phyloP scores from a whole-genome alignment of 2,329 filamentous ascomycete species.

The Aspergillus novofumigatus region DNA sequence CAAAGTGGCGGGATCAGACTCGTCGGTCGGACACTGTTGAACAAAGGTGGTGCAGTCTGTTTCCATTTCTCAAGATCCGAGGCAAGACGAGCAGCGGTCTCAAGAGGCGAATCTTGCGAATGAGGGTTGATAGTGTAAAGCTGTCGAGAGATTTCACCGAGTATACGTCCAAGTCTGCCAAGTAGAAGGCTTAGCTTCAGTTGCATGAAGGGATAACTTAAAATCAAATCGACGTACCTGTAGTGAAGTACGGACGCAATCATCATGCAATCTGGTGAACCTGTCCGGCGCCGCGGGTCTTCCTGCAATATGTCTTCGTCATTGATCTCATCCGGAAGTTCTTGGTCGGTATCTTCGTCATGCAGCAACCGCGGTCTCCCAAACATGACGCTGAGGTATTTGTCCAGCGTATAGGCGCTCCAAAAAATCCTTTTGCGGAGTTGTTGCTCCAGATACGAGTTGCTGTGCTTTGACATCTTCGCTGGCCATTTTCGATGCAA shows the following conservation, averaged over 20 bases:
- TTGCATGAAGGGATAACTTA: neutral
- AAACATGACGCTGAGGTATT: slow-evolving; percentile 60
- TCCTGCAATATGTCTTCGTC: slow-evolving; percentile 53
- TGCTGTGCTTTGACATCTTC: slow-evolving; percentile 26
- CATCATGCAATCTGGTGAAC: slow-evolving; percentile 38
- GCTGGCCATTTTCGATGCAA: slow-evolving; percentile 32
- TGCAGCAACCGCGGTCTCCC: slow-evolving; percentile 59
- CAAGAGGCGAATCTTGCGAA: slow-evolving; percentile 27
- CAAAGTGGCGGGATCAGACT: slow-evolving; percentile 37
- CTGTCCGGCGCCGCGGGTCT: slow-evolving; percentile 32
- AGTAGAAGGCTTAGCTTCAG: neutral
- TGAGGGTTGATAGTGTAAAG: slow-evolving; percentile 34
- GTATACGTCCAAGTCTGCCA: slow-evolving; percentile 48
- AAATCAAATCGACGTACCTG: slow-evolving; percentile 19
- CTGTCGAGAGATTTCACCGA: slow-evolving; percentile 46
- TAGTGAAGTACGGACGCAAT: slow-evolving; percentile 37
- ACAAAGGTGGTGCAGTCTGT: slow-evolving; percentile 31
- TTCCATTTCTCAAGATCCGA: slow-evolving; percentile 36
- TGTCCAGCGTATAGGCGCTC: slow-evolving; percentile 60
- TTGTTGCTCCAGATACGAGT: slow-evolving; percentile 41
- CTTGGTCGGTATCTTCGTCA: slow-evolving; percentile 61
- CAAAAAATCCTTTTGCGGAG: slow-evolving; percentile 59
- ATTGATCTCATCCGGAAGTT: slow-evolving; percentile 52
- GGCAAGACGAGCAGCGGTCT: slow-evolving; percentile 32
- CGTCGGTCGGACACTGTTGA: slow-evolving; percentile 33